Conservation (phyloP, 352 stramenopile species). For the Halophytophthora polymorphica region DNA sequence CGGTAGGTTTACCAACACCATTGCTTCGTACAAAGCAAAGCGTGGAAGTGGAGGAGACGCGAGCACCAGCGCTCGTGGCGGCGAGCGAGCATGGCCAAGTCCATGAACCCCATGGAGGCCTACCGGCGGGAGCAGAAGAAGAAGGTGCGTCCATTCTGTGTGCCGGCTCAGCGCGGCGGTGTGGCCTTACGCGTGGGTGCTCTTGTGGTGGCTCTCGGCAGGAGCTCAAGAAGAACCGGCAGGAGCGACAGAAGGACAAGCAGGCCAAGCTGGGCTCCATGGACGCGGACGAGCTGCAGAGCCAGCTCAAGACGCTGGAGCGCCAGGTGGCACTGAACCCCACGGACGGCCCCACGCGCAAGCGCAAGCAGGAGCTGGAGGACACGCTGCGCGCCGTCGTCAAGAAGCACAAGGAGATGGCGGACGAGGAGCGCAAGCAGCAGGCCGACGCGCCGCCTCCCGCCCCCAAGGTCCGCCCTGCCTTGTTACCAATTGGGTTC, state of each 20-base stretch:
- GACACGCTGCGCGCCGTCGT: conserved; percentile 58
- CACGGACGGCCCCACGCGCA: conserved; percentile 59
- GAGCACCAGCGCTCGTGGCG: too few species aligned
- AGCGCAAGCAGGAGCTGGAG: conserved; percentile 79
- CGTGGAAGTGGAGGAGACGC: too few species aligned
- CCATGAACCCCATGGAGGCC: conserved; percentile 68
- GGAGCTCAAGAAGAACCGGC: conserved; percentile 74
- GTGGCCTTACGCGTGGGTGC: neutral
- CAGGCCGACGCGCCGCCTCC: conserved; percentile 26
- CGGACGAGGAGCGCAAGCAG: conserved; percentile 38
- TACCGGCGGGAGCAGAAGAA: conserved; percentile 81
- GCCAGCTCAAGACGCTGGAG: conserved; percentile 63
- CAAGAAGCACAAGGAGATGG: conserved; percentile 72
- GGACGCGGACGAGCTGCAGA: conserved; percentile 48
- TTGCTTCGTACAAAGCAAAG: too few species aligned
- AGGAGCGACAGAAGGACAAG: conserved; percentile 60
- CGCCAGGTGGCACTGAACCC: conserved; percentile 57
- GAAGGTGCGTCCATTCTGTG: conserved; percentile 28
- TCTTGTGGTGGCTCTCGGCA: conserved; percentile 7
- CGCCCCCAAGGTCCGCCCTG: conserved; percentile 19
- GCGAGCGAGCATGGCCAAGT: conserved; percentile 43
- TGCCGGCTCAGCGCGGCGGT: neutral
- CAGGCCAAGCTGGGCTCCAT: conserved; percentile 57
- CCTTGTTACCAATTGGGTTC: too few species aligned
- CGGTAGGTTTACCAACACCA: too few species aligned